Base-by-base conservation (phyloP, 75 land plant genomes). In the Chamaecyparis obtusa region DNA sequence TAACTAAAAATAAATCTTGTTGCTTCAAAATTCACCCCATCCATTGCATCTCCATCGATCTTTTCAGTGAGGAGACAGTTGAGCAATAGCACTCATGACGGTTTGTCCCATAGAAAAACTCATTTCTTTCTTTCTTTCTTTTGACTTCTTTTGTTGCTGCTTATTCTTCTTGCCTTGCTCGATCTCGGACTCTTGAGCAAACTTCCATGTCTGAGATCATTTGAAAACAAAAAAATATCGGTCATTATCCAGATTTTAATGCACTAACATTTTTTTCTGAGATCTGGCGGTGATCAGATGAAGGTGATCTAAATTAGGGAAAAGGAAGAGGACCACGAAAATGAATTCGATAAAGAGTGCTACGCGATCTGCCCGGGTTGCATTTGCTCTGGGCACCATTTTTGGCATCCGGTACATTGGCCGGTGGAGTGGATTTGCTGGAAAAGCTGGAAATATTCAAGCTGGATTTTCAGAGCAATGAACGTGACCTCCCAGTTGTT, bases 391-490 rank as follows among this genome's bases (percentile, higher is more conserved):
- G 91, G 72, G 89, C 93, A 57, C 91, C 93, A 33, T 89, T 93
- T 90, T 85, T 96, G 88, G 99, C 99, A 35, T 92, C 97, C 71
- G 99, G 99, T 72, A 98, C 99, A 11, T 91, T 93, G 95, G 99
- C 96, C 13, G 99, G 97, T 1, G 96, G 96, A 10, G 90, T 98
- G 72, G 99, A 98, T 92, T 90, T 90, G 84, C 90, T 95, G 37
- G 94, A 95, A 87, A 86, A 87, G 83, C 89, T 98, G 83, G 99
- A 98, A 89, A 90, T 98, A 88, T 95, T 96, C 88, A 91, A 94
- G 90, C 85, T 98, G 86, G 99, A 98, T 87, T 98, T 98, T 90
- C 93, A 91, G 30, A 93, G 92, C 43, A 89, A 90, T 37, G 94
- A 88, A 83, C 84, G 30, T 78, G 96, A 96, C 16, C 89, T 96